Conservation (phyloP, 2,329 filamentous ascomycete genomes). For the Aspergillus ochraceoroseus region DNA sequence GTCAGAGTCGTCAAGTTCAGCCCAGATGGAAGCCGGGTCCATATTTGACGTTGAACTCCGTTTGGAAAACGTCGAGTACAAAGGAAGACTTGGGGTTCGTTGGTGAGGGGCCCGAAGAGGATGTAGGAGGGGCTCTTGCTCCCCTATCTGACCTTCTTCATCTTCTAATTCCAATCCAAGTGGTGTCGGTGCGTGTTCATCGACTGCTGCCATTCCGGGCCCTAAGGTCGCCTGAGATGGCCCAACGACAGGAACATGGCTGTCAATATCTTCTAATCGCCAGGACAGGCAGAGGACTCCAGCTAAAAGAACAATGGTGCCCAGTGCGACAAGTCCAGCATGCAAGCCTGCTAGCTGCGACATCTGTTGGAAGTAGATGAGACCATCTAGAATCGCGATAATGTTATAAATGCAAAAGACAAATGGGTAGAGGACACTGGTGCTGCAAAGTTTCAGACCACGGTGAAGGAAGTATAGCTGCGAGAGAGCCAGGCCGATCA, state of each 20-base stretch:
- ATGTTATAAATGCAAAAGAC: conserved; percentile 99
- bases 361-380: conserved; percentile 93
- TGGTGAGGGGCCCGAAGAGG: conserved; percentile 28
- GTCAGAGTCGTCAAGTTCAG: conserved; percentile 73
- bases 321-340: conserved; percentile 69
- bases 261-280: conserved; percentile 68
- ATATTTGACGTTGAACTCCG: conserved; percentile 52
- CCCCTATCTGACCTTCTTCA: conserved; percentile 41
- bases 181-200: conserved; percentile 43
- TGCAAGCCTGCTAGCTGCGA: conserved; percentile 70
- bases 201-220: conserved; percentile 75
- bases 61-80: conserved; percentile 32
- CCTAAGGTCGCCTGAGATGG: conserved; percentile 63
- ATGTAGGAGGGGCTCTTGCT: conserved; percentile 39
- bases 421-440: conserved; percentile 90
- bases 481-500: conserved; percentile 74
- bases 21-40: conserved; percentile 79
- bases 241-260: conserved; percentile 44
- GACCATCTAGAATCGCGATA: conserved; percentile 90
- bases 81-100: conserved; percentile 34
- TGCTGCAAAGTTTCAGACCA: conserved; percentile 83
- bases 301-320: conserved; percentile 76
- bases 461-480: conserved; percentile 95
- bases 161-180: conserved; percentile 27
- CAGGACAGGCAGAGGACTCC: conserved; percentile 91